Conservation (phyloP, 305 asterid species). For the Fraxinus dipetala region DNA sequence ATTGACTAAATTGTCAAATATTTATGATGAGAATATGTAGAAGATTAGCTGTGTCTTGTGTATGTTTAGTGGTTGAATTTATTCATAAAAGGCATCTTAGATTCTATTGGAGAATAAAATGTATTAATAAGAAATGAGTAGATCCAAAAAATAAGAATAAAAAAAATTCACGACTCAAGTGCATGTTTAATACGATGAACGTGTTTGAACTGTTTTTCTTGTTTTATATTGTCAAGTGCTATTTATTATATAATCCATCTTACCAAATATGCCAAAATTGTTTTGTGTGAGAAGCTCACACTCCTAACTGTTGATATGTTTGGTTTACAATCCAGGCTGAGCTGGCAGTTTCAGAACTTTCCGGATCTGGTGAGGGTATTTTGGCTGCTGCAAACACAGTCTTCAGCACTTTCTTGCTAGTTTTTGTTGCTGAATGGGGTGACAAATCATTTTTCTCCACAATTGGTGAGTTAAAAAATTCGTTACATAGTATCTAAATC, state of each 20-base stretch:
- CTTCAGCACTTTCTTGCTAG: constrained; percentile 72
- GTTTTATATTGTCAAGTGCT: not conserved
- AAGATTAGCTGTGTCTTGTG: not conserved
- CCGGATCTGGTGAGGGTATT: constrained; percentile 83
- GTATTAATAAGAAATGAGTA: not conserved
- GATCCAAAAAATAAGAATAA: too few species aligned
- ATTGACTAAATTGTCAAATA: not conserved
- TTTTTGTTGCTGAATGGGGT: constrained; percentile 98
- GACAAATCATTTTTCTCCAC: constrained; percentile 95
- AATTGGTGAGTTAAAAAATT: constrained; percentile 49
- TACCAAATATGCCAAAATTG: not conserved
- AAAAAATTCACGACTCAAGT: not conserved
- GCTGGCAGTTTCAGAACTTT: constrained; percentile 79
- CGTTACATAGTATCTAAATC: not conserved
- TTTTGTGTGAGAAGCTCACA: not conserved
- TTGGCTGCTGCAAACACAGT: constrained; percentile 72
- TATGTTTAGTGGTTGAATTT: not conserved
- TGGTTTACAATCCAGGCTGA: constrained; percentile 56
- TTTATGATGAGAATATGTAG: not conserved
- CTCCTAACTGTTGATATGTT: not conserved
- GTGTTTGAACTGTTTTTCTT: not conserved
- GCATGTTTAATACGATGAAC: not conserved
- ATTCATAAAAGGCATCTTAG: not conserved
- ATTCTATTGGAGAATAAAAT: not conserved
- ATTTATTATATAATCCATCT: not conserved